Base-by-base conservation (phyloP, 2,329 filamentous ascomycete genomes). In the Sporothrix protearum region DNA sequence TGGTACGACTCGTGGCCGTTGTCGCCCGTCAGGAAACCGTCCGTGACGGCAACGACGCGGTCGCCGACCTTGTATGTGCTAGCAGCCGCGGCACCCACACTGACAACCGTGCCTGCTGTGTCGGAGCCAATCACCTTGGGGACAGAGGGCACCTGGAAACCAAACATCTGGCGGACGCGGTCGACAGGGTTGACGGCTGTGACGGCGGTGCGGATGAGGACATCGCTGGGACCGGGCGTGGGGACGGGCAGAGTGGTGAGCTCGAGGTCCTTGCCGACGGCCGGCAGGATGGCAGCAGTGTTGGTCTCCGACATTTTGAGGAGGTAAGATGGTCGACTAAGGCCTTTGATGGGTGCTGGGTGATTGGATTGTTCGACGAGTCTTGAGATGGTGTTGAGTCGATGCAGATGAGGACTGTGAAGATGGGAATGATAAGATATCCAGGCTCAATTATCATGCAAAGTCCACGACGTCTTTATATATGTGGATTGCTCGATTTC, bases 161-260 rank as follows among this genome's bases (percentile, higher is more conserved):
- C 79, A 28, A 16, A 63, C 7, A 77, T 76, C 55, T 78, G 77
- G 69, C 74, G 74, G 36, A 74, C 73, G 53, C 74, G 75, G 47
- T 79, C 77, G 28, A 78, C 12, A 76, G 74, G 47, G 77, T 78
- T 78, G 64, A 78, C 66, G 9, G 75, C 76, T n/a, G 22, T 14
- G 10, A 28, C 10, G 36, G 8, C 22, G 36, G 22, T 45, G 36
- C 59, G 59, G 12, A 63, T 45, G 2, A 63, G 36, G 36, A 63
- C 59, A 2, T 63, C 59, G n/a, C 45, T n/a, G 22, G 59, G 36
- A 16, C 59, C 59, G 9, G 59, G 59, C 59, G 22, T 39, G 10
- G 59, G 59, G n/a, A 63, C 59, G 9, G 59, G 59, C 9, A 42
- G 59, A 10, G 59, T 63, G 10, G 22, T 16, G 59, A 63, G n/a